Conservation (phyloP, 2,329 filamentous ascomycete genomes). For the Ambrosiella beaveri region DNA sequence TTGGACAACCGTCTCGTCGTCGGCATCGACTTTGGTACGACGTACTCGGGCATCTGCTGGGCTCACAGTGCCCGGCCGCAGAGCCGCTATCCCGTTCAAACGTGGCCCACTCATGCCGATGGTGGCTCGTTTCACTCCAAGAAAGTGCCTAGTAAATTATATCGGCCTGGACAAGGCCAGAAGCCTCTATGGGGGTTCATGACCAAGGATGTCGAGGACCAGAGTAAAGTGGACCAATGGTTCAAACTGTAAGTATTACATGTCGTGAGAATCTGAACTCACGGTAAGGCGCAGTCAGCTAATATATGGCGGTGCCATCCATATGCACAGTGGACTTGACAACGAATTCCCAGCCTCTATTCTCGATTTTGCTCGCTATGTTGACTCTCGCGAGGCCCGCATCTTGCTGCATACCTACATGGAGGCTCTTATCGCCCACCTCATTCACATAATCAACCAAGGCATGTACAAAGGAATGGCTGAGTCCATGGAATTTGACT, state of each 20-base stretch:
- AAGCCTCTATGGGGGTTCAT: constrained; percentile 28
- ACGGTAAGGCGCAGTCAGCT: too few relatives aligned
- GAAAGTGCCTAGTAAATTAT: constrained; percentile 15
- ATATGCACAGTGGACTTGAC: not conserved
- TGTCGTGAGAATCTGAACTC: not conserved
- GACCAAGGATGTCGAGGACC: constrained; percentile 25
- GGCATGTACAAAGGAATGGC: constrained; percentile 27
- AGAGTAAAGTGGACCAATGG: constrained; percentile 26
- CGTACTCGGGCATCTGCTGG: constrained; percentile 38
- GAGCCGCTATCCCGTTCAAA: constrained; percentile 20
- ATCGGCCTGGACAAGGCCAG: constrained; percentile 25
- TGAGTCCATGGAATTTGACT: constrained; percentile 29
- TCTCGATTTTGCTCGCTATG: not conserved
- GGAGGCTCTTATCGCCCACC: constrained; percentile 30
- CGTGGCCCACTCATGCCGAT: too few relatives aligned
- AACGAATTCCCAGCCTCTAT: not conserved
- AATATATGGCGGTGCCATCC: not conserved
- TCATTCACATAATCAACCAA: constrained; percentile 26
- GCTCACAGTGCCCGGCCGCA: constrained; percentile 27
- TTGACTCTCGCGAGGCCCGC: constrained; percentile 18
- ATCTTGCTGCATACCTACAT: constrained; percentile 31
- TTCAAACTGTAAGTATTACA: constrained; percentile 31
- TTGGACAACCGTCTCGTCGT: constrained; percentile 27
- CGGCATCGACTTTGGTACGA: constrained; percentile 40
- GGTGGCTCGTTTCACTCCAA: too few relatives aligned